Evolutionary conservation across 805 yeast genomes (phyloP), one percentile per base, ranked within the genome.

Genomic region (Phaffomyces thermotolerans): DNA sequence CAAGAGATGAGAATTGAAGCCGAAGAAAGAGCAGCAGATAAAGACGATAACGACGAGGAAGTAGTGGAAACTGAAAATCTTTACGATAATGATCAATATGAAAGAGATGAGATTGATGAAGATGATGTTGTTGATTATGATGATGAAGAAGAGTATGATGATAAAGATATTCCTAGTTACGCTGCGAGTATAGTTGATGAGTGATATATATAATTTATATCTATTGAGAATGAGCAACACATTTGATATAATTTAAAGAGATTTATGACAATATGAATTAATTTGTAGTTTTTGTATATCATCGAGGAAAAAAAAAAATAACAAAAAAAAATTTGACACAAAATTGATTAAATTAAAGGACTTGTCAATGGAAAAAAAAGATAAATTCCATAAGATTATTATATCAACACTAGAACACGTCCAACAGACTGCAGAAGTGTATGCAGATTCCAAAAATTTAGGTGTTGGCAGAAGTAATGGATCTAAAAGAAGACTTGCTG

Each of bases 1-100:
- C 93, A 91, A 59, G 99, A 93, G 66, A 71, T 93, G 62, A 84
- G 88, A 59, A 81, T 86, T 31, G 95, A 89, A 58, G 75, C 84
- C 41, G 89, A 84, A 54, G 90, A 82, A 29, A 43, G 45, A 45
- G 40, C 44, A 14, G 36, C 46, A 9, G 59, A 51, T 15, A 63
- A 64, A 42, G 63, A 59, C 3, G 53, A 50, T 4, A 67, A 57
- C 24, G 17, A 15, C 12, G 64, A 56, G 22, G 57, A 44, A 4
- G 46, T 37, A 13, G 57, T 42, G 10, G 51, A 48, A 15, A 50
- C 40, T 15, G 44, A 45, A 8, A 41, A 42, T 14, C 47, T 36
- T 10, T 40, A 44, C 36, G 52, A 52, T 36, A 52, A 52, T 36
- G 56, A 54, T 60, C 34, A 25, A 13, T 43, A 39, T 20, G 42